Evolutionary conservation across 2,329 filamentous ascomycete genomes (phyloP).

Genomic region (Peltaster fructicola): DNA sequence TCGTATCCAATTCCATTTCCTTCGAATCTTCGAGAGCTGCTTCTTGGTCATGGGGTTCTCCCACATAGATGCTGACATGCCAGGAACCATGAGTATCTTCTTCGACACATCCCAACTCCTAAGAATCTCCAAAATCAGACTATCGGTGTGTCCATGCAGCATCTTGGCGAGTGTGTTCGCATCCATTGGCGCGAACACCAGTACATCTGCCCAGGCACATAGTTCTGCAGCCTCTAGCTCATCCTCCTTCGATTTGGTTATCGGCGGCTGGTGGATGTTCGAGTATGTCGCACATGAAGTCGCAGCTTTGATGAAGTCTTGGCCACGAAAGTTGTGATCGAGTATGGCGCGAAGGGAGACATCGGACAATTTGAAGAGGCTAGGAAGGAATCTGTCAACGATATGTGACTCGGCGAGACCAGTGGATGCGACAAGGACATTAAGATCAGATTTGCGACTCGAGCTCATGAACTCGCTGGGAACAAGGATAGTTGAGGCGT

Average conservation of each 20-base stretch:
- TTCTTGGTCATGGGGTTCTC: conserved; percentile 77
- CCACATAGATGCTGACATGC: conserved; percentile 82
- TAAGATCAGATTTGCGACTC: too few species aligned
- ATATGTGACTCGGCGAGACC: too few species aligned
- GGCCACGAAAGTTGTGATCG: conserved; percentile 15
- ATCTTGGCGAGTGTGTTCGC: conserved; percentile 74
- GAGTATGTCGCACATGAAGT: conserved; percentile 15
- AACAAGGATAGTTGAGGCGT: too few species aligned
- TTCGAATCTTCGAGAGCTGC: conserved; percentile 65
- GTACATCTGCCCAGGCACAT: conserved; percentile 73
- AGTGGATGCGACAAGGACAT: too few species aligned
- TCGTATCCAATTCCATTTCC: conserved; percentile 75
- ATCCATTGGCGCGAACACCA: conserved; percentile 71
- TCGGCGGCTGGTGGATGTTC: conserved; percentile 12
- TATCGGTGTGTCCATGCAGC: conserved; percentile 69
- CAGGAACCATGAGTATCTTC: conserved; percentile 66
- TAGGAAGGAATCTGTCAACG: too few species aligned
- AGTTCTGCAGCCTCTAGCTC: conserved; percentile 40
- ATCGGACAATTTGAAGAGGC: too few species aligned
- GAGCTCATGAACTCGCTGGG: too few species aligned
- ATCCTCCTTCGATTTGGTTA: conserved; percentile 12
- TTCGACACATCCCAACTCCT: conserved; percentile 79
- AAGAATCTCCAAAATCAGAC: conserved; percentile 60
- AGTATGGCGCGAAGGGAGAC: conserved; percentile 19
- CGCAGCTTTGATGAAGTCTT: conserved; percentile 18